Conservation (phyloP, 225 moss, liverwort and hornwort genomes). For the Rhytidiadelphus loreus region DNA sequence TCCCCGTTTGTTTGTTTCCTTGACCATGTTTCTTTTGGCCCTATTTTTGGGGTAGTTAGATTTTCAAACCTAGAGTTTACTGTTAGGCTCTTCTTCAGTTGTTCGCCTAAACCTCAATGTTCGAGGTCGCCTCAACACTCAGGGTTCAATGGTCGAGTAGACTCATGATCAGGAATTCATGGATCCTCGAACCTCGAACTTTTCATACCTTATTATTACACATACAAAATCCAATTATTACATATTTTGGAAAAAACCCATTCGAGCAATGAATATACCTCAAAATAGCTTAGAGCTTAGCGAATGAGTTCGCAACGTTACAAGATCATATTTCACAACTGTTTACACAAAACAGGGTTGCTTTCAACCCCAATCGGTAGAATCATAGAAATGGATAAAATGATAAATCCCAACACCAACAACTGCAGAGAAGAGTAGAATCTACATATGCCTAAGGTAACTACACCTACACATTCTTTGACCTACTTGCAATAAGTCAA, state of each 20-base stretch:
- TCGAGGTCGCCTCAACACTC: not conserved
- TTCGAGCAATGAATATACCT: too few species aligned
- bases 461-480: not conserved
- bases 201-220: too few species aligned
- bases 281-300: too few species aligned
- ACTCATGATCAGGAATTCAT: not conserved
- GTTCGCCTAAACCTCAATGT: not conserved
- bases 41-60: not conserved
- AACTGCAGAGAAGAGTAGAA: not conserved
- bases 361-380: not conserved
- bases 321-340: not conserved
- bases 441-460: not conserved
- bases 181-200: too few species aligned
- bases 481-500: not conserved
- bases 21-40: not conserved
- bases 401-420: not conserved
- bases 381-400: not conserved
- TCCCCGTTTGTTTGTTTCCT: not conserved
- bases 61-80: not conserved
- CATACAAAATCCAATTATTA: too few species aligned
- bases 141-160: not conserved
- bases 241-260: rapidly evolving
- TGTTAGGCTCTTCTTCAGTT: not conserved
- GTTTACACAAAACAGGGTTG: not conserved
- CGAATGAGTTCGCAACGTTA: not conserved